Conservation (phyloP, 2,329 filamentous ascomycete species). For the Saccharata proteae region DNA sequence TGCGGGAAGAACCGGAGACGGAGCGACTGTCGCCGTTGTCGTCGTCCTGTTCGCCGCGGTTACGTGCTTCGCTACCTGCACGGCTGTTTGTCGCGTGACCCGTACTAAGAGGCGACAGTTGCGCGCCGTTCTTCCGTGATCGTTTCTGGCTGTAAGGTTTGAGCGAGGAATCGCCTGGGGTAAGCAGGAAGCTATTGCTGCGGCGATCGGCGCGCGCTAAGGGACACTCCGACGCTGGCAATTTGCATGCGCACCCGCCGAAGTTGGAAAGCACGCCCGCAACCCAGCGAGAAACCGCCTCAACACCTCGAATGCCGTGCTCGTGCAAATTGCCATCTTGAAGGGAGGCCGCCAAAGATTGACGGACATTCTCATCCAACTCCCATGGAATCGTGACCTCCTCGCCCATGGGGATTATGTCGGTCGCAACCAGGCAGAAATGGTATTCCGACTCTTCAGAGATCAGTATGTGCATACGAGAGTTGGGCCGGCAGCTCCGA, state of each 20-base stretch:
- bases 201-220: constrained; percentile 23
- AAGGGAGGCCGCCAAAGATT: constrained; percentile 49
- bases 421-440: constrained; percentile 83
- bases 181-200: constrained; percentile 1
- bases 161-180: constrained; percentile 27
- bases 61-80: constrained; percentile 45
- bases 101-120: constrained; percentile 43
- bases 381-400: constrained; percentile 56
- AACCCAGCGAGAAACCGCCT: constrained; percentile 56
- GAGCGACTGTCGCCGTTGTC: constrained; percentile 45
- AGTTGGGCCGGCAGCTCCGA: constrained; percentile 82
- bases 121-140: constrained; percentile 30
- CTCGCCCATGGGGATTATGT: constrained; percentile 59
- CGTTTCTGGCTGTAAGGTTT: constrained; percentile 36
- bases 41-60: constrained; percentile 40
- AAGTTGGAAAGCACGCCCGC: constrained; percentile 62
- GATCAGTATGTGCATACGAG: constrained; percentile 76
- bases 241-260: constrained; percentile 64
- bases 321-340: constrained; percentile 49
- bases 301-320: constrained; percentile 44
- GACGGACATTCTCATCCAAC: constrained; percentile 35
- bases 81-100: constrained; percentile 43
- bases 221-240: constrained; percentile 17
- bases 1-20: constrained; percentile 39
- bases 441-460: constrained; percentile 50